phyloP scores from a whole-genome alignment of 257 asterid species.

The Galeopsis tetrahit region DNA sequence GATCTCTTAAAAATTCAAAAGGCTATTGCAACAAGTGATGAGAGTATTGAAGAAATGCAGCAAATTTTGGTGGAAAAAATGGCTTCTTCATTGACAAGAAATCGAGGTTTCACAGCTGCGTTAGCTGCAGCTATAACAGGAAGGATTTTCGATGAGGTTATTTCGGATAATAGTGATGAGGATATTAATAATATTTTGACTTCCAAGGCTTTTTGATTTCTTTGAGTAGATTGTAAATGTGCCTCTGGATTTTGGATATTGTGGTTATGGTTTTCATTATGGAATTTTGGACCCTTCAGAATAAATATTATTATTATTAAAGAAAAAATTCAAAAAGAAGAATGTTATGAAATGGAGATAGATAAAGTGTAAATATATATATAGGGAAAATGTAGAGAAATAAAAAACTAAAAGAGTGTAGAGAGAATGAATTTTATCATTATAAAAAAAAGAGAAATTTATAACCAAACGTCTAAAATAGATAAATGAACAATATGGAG shows the following conservation, averaged over 20 bases:
- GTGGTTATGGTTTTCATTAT: neutral
- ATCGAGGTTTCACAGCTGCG: conserved; percentile 62
- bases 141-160: conserved; percentile 45
- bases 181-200: neutral
- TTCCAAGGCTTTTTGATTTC: neutral
- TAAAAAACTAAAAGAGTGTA: too few species aligned
- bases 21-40: conserved; percentile 36
- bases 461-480: too few species aligned
- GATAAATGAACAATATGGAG: too few species aligned
- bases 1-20: conserved; percentile 31
- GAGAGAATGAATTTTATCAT: too few species aligned
- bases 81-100: conserved; percentile 66
- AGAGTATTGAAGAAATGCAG: conserved; percentile 41
- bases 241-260: neutral
- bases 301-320: too few species aligned
- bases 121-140: conserved; percentile 71
- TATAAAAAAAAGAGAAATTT: too few species aligned
- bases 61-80: conserved; percentile 52
- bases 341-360: too few species aligned
- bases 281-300: neutral
- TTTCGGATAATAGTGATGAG: conserved; percentile 9
- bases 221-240: neutral
- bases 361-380: too few species aligned
- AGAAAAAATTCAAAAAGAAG: too few species aligned
- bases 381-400: too few species aligned